Evolutionary conservation across 2,329 filamentous ascomycete species (phyloP), one percentile per base, ranked within the genome.

Genomic region (Ceratocystis smalleyi): DNA sequence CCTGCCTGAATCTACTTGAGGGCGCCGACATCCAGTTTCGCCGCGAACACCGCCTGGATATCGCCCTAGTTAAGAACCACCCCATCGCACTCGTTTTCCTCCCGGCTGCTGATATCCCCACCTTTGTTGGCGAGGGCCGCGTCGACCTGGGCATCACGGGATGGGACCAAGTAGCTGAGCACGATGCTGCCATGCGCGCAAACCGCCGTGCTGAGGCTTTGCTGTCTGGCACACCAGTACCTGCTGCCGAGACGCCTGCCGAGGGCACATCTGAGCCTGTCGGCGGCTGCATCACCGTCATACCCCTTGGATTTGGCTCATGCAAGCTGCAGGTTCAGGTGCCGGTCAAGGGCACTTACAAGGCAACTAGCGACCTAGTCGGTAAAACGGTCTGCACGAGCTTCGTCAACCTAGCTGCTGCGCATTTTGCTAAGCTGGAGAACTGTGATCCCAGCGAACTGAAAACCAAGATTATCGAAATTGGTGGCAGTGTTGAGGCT

Each of bases 301-400:
- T 99, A 76, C 89, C 96, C 70, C 81, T 99, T 19, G 89, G 86
- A 43, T 99, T 99, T 72, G 94, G 94, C 55, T 80, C 78, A 68
- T 99, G 94, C 79, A 92, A 88, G 76, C 81, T 99, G 70, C 92
- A 97, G 77, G 91, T 97, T n/a, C 94, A 99, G 75, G 91, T 95
- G 1, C 94, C 94, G 0, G 85, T 88, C 72, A 92, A 94, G 73
- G 92, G 94, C 62, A 72, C 77, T 63, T 85, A 94, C 71, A 75
- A 74, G 55, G 81, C 82, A 57, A 81, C 89, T 4, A 83, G 84
- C 73, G 85, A 96, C 72, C 79, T 99, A 59, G 81, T 99, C 67
- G 94, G 94, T 65, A 91, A 88, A 77, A 96, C 92, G 71, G 87
- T 99, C 63, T 91, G 92, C 65, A 97, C 94, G 47, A 97, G 92